These are phyloP conservation scores for Fraxinus pennsylvanica DNA, from an alignment of 257 asterid species.

Conservation along the genomic window DNA sequence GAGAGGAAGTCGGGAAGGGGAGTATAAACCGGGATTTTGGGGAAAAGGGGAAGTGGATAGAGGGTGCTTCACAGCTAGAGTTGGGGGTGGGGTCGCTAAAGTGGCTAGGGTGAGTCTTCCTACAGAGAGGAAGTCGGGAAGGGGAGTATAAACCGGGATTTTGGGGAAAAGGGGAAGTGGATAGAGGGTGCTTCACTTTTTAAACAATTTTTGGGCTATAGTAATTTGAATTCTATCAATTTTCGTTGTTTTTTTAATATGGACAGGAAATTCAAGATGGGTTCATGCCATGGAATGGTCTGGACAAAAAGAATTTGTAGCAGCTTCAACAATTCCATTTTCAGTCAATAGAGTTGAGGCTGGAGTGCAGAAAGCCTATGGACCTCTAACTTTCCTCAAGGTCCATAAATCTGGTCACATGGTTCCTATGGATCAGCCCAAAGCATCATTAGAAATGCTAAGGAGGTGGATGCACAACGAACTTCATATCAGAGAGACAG, in stretches of 20 bases:
- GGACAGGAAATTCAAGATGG: constrained; percentile 73
- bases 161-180: neutral
- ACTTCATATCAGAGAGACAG: constrained; percentile 20
- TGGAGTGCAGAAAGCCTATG: constrained; percentile 48
- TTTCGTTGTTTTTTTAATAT: neutral
- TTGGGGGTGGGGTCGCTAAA: no score
- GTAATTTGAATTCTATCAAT: neutral
- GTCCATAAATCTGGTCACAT: constrained; percentile 69
- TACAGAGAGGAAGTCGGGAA: no score
- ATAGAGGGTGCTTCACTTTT: neutral
- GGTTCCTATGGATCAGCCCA: constrained; percentile 88
- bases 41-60: neutral
- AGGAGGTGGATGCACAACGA: constrained; percentile 61
- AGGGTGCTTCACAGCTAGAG: neutral
- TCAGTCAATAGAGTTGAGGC: constrained; percentile 57
- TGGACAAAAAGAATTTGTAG: constrained; percentile 49
- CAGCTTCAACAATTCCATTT: constrained; percentile 47
- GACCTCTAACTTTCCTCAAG: constrained; percentile 61
- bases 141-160: no score
- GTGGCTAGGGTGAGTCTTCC: no score
- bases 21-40: neutral
- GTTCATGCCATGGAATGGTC: constrained; percentile 77
- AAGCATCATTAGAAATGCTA: constrained; percentile 62
- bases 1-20: no score
- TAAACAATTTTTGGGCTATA: neutral